Evolutionary conservation across 169 alveolate species (phyloP).

Genomic region (Plasmodium berghei): DNA sequence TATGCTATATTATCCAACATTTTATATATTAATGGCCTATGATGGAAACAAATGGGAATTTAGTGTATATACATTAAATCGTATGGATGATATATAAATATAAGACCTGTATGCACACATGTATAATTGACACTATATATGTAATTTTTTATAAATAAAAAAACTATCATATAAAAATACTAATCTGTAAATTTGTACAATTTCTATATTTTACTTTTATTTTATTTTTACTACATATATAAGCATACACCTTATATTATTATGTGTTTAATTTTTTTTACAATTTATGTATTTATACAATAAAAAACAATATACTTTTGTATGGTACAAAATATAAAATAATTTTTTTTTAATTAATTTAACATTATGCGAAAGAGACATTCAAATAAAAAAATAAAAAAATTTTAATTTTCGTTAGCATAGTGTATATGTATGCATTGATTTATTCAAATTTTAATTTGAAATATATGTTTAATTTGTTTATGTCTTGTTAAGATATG

Average conservation of each 20-base stretch:
- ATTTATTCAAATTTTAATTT: too few relatives aligned
- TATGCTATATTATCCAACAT: background rate
- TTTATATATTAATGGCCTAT: background rate
- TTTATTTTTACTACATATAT: background rate
- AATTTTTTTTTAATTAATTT: background rate
- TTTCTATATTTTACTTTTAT: background rate
- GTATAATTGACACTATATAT: background rate
- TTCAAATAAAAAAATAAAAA: too few relatives aligned
- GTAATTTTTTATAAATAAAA: background rate
- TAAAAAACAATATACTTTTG: background rate
- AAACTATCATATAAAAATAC: too few relatives aligned
- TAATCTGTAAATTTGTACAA: too few relatives aligned
- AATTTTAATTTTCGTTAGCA: too few relatives aligned
- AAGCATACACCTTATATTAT: background rate
- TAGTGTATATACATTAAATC: constrained; percentile 45
- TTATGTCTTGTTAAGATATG: too few relatives aligned
- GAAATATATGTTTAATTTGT: too few relatives aligned
- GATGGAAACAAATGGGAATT: constrained; percentile 8
- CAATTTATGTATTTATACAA: background rate
- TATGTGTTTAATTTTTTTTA: background rate
- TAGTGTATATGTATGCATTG: too few relatives aligned
- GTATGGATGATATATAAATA: background rate
- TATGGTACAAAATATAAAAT: constrained; percentile 4
- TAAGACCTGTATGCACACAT: background rate
- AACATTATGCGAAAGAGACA: too few relatives aligned